Conservation (phyloP, 1,139 yeast genomes). For the Arxiozyma slooffiae region DNA sequence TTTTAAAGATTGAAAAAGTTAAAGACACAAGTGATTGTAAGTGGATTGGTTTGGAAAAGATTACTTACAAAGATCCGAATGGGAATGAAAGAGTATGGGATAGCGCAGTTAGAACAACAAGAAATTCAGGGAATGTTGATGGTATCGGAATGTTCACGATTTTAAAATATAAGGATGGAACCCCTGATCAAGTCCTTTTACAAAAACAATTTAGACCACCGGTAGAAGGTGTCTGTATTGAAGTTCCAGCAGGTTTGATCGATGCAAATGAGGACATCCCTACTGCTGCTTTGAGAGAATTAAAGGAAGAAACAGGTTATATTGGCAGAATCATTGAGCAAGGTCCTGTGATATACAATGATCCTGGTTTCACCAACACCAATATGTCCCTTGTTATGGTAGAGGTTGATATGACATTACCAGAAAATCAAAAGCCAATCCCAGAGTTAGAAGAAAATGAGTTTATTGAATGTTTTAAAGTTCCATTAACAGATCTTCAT, state of each 20-base stretch:
- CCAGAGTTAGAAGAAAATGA: conserved; percentile 81
- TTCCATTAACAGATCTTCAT: conserved; percentile 54
- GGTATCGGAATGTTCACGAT: conserved; percentile 85
- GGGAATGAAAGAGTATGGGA: conserved; percentile 71
- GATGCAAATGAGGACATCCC: conserved; percentile 76
- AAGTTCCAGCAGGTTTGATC: conserved; percentile 88
- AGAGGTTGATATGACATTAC: conserved; percentile 58
- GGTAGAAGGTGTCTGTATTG: conserved; percentile 75
- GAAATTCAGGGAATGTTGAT: conserved; percentile 57
- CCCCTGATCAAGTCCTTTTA: conserved; percentile 50
- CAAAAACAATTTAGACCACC: conserved; percentile 94
- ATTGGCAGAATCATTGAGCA: conserved; percentile 42
- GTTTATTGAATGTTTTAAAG: conserved; percentile 71
- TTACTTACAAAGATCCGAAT: conserved; percentile 59
- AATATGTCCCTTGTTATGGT: conserved; percentile 73
- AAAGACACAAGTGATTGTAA: conserved; percentile 37
- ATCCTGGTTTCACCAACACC: conserved; percentile 92
- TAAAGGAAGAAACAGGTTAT: conserved; percentile 88
- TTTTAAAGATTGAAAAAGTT: conserved; percentile 30
- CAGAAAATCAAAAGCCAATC: conserved; percentile 56
- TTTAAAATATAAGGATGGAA: conserved; percentile 39
- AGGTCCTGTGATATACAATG: conserved; percentile 61
- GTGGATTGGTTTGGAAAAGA: conserved; percentile 53
- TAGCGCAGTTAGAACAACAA: conserved; percentile 74
- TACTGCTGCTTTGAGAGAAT: conserved; percentile 75